phyloP scores from a whole-genome alignment of 106 monocot species.

The Acanthochlamys bracteata region DNA sequence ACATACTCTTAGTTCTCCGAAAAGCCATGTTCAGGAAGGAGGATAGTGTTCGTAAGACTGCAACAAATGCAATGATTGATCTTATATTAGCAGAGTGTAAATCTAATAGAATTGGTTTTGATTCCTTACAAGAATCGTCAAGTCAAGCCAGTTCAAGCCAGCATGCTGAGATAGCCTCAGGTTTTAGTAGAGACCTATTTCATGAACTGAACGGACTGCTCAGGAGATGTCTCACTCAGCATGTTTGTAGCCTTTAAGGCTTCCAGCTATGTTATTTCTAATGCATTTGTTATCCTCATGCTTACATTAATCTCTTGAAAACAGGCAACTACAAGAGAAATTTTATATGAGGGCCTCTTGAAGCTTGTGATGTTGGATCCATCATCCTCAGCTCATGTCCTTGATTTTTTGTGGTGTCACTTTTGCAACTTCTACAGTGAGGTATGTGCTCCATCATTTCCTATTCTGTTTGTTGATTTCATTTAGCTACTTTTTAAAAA shows the following conservation, averaged over 20 bases:
- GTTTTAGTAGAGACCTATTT: slow-evolving; percentile 46
- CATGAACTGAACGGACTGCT: slow-evolving; percentile 77
- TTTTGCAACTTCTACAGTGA: slow-evolving; percentile 62
- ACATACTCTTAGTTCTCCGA: slow-evolving; percentile 71
- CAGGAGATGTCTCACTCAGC: slow-evolving; percentile 69
- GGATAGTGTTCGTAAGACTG: slow-evolving; percentile 61
- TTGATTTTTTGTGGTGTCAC: slow-evolving; percentile 91
- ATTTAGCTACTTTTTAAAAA: too few relatives aligned
- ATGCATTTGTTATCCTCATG: too few relatives aligned
- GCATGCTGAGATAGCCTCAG: slow-evolving; percentile 35
- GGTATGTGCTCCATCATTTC: slow-evolving; percentile 28
- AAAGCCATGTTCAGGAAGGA: slow-evolving; percentile 93
- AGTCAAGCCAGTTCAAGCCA: slow-evolving; percentile 98
- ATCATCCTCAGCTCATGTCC: slow-evolving; percentile 28
- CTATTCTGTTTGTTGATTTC: too few relatives aligned
- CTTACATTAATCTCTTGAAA: too few relatives aligned
- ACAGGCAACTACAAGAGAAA: slow-evolving; percentile 66
- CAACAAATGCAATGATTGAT: slow-evolving; percentile 51
- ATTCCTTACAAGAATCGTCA: slow-evolving; percentile 66
- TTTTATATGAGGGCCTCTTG: slow-evolving; percentile 59
- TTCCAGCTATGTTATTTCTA: too few relatives aligned
- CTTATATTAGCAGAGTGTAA: slow-evolving; percentile 55
- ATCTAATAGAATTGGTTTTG: slow-evolving; percentile 33
- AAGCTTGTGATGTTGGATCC: slow-evolving; percentile 72
- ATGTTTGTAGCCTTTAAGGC: too few relatives aligned